A percentile compares a stretch with the other conserved stretches of the same genome.
Conservation (phyloP, 2,329 filamentous ascomycete species). For the Mariannaea sp. region DNA sequence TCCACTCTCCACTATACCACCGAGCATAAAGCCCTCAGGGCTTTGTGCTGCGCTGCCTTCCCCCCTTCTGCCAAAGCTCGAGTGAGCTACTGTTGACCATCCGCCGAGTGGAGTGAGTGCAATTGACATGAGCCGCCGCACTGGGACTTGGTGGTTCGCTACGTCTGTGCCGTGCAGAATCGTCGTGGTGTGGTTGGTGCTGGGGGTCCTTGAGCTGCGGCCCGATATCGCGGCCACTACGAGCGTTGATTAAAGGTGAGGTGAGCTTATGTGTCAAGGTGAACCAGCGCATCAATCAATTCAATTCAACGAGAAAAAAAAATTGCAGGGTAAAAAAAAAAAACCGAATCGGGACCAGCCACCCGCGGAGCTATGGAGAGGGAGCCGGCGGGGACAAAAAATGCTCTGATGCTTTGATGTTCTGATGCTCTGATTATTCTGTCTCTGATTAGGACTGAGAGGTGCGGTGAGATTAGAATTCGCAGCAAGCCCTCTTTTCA, state of each 20-base stretch:
- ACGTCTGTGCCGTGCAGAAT: not conserved
- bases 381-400: not conserved
- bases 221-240: constrained; percentile 10
- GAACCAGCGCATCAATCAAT: not conserved
- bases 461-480: constrained; percentile 32
- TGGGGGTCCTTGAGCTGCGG: not conserved
- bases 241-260: constrained; percentile 13
- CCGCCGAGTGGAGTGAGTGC: not conserved
- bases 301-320: constrained; percentile 2
- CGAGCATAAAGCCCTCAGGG: constrained; percentile 26
- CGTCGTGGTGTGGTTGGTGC: not conserved
- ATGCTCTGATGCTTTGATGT: constrained; percentile 5
- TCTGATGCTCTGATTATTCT: constrained; percentile 4
- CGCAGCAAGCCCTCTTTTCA: not conserved
- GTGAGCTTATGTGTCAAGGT: constrained; percentile 22
- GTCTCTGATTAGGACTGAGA: constrained; percentile 27
- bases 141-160: constrained; percentile 7
- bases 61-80: constrained; percentile 23
- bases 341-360: constrained; percentile 17
- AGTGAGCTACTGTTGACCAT: constrained; percentile 13
- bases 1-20: constrained; percentile 36
- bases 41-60: not conserved
- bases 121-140: not conserved
- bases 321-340: not conserved
- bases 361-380: constrained; percentile 33